phyloP scores from a whole-genome alignment of 805 yeast genomes.

The Cyberlindnera euphorbiiphila region DNA sequence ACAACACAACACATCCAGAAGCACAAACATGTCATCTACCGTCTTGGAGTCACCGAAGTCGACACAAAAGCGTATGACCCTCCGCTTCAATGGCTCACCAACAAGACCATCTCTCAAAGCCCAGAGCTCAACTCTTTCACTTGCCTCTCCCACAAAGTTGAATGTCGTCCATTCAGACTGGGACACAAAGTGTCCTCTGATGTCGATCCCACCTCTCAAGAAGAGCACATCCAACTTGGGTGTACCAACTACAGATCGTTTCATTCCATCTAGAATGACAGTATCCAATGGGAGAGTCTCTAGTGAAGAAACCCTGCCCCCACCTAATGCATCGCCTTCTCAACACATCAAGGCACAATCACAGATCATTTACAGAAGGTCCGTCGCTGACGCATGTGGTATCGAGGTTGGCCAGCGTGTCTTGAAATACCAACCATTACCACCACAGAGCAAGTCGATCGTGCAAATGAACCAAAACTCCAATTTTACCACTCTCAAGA shows the following conservation, averaged over 20 bases:
- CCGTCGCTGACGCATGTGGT: conserved; percentile 95
- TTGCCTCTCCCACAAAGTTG: conserved; percentile 44
- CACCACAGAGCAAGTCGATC: conserved; percentile 50
- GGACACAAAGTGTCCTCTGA: conserved; percentile 21
- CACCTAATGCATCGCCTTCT: conserved; percentile 44
- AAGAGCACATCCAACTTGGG: conserved; percentile 24
- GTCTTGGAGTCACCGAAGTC: conserved; percentile 22
- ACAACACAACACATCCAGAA: conserved; percentile 1
- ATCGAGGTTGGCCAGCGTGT: conserved; percentile 77
- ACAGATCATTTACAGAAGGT: conserved; percentile 55
- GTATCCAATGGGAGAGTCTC: conserved; percentile 44
- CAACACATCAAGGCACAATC: conserved; percentile 42
- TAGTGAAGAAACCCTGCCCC: conserved; percentile 36
- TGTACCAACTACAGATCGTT: conserved; percentile 46
- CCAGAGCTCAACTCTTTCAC: conserved; percentile 34
- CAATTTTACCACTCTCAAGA: conserved; percentile 26
- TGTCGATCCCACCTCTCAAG: conserved; percentile 20
- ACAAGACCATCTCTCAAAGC: conserved; percentile 16
- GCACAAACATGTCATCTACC: conserved; percentile 12
- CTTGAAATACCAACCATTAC: conserved; percentile 78
- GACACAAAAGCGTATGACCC: conserved; percentile 12
- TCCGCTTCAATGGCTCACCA: conserved; percentile 18
- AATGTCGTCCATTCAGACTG: conserved; percentile 41
- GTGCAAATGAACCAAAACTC: conserved; percentile 25
- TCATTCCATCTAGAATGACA: conserved; percentile 54